Percentiles rank a stretch among this genome's conserved stretches.
Evolutionary conservation across 768 basidiomycete genomes (phyloP).

Genomic region (Serendipita vermifera): DNA sequence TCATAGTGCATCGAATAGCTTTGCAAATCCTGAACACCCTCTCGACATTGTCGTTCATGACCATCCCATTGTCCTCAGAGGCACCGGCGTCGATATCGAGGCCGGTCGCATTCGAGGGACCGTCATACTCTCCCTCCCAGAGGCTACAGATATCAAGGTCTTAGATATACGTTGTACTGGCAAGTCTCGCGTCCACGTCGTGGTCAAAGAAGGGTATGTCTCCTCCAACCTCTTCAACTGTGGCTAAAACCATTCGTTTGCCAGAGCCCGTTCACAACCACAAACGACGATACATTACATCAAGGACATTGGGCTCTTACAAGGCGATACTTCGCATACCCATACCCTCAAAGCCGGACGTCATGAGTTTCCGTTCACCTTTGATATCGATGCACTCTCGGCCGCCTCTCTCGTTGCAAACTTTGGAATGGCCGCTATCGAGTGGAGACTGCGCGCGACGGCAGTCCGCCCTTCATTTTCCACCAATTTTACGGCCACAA

Average conservation of each 20-base stretch:
- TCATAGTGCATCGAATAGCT: background rate
- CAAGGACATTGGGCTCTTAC: conserved; percentile 75
- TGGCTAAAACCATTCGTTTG: background rate
- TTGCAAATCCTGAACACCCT: conserved; percentile 25
- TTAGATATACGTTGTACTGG: conserved; percentile 12
- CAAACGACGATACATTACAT: conserved; percentile 19
- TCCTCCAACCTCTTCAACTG: background rate
- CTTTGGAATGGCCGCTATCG: conserved; percentile 38
- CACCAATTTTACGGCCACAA: conserved; percentile 47
- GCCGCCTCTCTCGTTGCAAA: conserved; percentile 49
- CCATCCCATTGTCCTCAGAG: conserved; percentile 57
- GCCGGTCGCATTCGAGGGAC: conserved; percentile 69
- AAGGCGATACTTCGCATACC: conserved; percentile 59
- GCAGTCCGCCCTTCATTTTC: conserved; percentile 68
- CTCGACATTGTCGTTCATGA: conserved; percentile 69
- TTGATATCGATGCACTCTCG: conserved; percentile 71
- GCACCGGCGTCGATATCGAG: conserved; percentile 72
- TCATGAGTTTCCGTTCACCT: conserved; percentile 84
- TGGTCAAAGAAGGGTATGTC: background rate
- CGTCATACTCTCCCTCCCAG: conserved; percentile 63
- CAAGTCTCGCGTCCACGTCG: background rate
- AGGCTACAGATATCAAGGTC: conserved; percentile 48
- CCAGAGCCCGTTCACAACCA: background rate
- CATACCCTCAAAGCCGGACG: conserved; percentile 94
- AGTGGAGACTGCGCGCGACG: conserved; percentile 82